These are phyloP conservation scores for Furculomyces boomerangus DNA, from an alignment of 371 early-diverging fungal species.

Conservation along the genomic window DNA sequence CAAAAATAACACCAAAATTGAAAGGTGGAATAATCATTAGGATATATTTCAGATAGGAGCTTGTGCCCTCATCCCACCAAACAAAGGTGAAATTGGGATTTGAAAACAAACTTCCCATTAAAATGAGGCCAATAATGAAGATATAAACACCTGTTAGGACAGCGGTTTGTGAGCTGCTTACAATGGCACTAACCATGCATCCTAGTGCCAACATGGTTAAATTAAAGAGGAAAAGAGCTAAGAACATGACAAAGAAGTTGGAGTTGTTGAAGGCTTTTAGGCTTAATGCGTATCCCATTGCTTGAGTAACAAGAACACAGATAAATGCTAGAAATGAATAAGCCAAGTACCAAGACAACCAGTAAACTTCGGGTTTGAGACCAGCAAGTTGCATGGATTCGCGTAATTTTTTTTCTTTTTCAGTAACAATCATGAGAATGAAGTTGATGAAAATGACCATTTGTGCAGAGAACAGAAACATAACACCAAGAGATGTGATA, in stretches of 20 bases:
- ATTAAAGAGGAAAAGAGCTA: conserved; percentile 33
- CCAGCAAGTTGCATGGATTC: conserved; percentile 61
- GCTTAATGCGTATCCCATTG: conserved; percentile 29
- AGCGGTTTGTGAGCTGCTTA: conserved; percentile 25
- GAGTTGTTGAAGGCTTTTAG: conserved; percentile 43
- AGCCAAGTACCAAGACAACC: conserved; percentile 38
- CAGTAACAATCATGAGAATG: conserved; percentile 41
- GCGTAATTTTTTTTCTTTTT: conserved; percentile 48
- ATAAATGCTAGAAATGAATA: conserved; percentile 39
- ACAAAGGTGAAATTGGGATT: not conserved
- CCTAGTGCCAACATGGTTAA: conserved; percentile 34
- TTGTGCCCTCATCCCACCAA: not conserved
- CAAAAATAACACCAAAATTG: conserved; percentile 3
- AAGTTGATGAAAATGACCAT: conserved; percentile 55
- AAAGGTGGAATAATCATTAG: conserved; percentile 1
- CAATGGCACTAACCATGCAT: conserved; percentile 37
- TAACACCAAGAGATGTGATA: conserved; percentile 33
- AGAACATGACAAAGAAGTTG: conserved; percentile 39
- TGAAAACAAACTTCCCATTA: conserved; percentile 1
- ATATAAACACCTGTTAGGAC: conserved; percentile 13
- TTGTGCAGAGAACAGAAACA: conserved; percentile 49
- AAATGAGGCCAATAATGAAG: not conserved
- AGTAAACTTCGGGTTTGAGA: conserved; percentile 36
- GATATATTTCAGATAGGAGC: not conserved
- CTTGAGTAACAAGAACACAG: conserved; percentile 33